A percentile compares a stretch with the other conserved stretches of the same genome.
Evolutionary conservation across 176 grass and related monocot species (phyloP).

Genomic region (Cenchrus purpureus): DNA sequence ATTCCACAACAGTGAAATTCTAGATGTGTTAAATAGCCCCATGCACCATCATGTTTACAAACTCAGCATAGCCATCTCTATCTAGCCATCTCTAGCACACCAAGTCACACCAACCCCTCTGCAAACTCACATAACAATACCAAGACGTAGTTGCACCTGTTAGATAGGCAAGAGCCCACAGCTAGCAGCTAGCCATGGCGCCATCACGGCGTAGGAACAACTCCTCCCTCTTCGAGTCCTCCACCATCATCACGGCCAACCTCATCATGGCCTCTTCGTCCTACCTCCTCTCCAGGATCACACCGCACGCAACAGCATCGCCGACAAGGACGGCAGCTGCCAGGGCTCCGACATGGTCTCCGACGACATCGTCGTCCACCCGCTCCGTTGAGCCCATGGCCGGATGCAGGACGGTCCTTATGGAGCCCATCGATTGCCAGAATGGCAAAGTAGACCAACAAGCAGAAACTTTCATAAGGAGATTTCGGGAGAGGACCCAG

Average conservation of each 20-base stretch:
- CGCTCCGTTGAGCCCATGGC: conserved; percentile 13
- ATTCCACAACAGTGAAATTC: no score
- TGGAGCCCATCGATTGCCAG: neutral
- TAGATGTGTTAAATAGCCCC: no score
- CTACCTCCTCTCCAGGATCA: conserved; percentile 27
- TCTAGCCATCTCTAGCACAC: no score
- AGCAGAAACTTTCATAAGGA: conserved; percentile 16
- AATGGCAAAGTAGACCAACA: conserved; percentile 11
- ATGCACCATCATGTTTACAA: no score
- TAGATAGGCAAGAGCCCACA: neutral
- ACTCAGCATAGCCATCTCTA: no score
- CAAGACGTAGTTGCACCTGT: neutral
- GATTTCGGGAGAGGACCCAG: conserved; percentile 16
- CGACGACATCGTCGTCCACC: neutral
- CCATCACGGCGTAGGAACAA: conserved; percentile 24
- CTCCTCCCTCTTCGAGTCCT: conserved; percentile 36
- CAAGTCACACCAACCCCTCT: neutral
- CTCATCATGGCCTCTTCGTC: conserved; percentile 45
- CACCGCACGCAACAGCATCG: neutral
- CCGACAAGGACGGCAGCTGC: neutral
- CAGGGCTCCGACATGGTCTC: neutral
- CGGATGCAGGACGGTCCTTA: conserved; percentile 3
- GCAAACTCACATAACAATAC: neutral
- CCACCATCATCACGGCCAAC: conserved; percentile 46
- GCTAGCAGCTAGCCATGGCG: neutral